Conservation (phyloP, 768 basidiomycete species). For the Lentinula sp. region DNA sequence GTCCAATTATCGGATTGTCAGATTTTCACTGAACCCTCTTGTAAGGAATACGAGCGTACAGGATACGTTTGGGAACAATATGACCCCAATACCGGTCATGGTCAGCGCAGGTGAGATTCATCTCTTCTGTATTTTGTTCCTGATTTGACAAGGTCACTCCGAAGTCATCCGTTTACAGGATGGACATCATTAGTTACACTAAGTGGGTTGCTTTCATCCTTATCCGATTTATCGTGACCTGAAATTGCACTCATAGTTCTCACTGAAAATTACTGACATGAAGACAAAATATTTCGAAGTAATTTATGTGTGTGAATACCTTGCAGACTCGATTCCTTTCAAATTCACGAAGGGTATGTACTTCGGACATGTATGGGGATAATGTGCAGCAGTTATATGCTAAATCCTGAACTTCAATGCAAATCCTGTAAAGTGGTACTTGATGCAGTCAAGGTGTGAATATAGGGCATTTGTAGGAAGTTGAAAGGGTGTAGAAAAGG, state of each 20-base stretch:
- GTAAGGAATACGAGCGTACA: conserved; percentile 84
- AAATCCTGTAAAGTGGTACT: background rate
- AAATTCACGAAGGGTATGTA: background rate
- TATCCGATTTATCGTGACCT: background rate
- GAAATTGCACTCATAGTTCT: conserved; percentile 37
- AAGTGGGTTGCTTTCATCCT: conserved; percentile 48
- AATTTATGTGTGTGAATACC: background rate
- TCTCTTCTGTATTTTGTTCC: conserved; percentile 4
- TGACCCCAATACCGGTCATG: conserved; percentile 77
- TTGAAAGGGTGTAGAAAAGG: background rate
- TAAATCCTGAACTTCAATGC: background rate
- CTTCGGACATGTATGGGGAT: background rate
- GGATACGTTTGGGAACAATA: conserved; percentile 99
- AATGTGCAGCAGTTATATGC: background rate
- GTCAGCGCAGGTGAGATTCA: conserved; percentile 31
- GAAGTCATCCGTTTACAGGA: conserved; percentile 92
- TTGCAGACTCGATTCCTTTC: background rate
- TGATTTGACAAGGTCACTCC: conserved; percentile 6
- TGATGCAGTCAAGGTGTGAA: too few species aligned
- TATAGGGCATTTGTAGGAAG: background rate
- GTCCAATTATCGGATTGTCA: background rate
- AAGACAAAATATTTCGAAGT: background rate
- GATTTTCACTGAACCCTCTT: background rate
- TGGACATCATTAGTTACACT: conserved; percentile 90
- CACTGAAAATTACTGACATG: conserved; percentile 57